Percentiles rank a stretch among this genome's conserved stretches.
Conservation (phyloP, 495 filamentous ascomycete genomes). For the Glonium stellatum region DNA sequence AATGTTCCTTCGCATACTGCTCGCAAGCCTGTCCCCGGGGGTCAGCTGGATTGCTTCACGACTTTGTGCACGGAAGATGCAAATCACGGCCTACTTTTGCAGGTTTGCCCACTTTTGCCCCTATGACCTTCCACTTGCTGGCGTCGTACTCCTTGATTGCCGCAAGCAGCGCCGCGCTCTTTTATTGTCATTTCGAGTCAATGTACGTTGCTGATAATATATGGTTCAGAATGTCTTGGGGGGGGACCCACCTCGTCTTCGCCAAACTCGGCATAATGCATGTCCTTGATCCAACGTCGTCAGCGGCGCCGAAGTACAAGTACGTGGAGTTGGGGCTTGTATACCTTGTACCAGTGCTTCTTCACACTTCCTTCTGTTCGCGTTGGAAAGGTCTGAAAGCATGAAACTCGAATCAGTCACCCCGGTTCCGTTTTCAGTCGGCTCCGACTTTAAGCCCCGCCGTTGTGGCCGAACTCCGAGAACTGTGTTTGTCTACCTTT, state of each 20-base stretch:
- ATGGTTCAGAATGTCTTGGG: conserved; percentile 15
- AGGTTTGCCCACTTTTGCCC: conserved; percentile 92
- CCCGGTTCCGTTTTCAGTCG: conserved; percentile 10
- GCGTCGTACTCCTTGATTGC: conserved; percentile 98
- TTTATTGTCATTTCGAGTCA: conserved; percentile 34
- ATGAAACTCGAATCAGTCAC: conserved; percentile 30
- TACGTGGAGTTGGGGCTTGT: conserved; percentile 21
- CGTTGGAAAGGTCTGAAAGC: conserved; percentile 71
- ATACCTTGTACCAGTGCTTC: conserved; percentile 99
- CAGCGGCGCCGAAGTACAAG: conserved; percentile 16
- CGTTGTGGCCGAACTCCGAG: conserved; percentile 3
- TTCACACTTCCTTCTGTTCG: conserved; percentile 96
- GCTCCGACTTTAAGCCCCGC: conserved; percentile 4
- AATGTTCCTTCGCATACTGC: conserved; percentile 97
- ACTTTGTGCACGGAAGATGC: conserved; percentile 9
- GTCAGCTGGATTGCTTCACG: conserved; percentile 24
- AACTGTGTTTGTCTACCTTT: conserved; percentile 57
- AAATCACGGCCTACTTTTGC: conserved; percentile 63
- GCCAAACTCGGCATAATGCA: conserved; percentile 98
- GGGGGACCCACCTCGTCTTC: conserved; percentile 78
- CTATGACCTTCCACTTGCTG: conserved; percentile 97
- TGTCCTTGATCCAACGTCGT: conserved; percentile 54
- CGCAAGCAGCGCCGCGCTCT: conserved; percentile 78
- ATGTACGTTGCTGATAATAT: conserved; percentile 15
- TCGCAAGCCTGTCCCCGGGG: conserved; percentile 72